Base-by-base conservation (phyloP, 495 filamentous ascomycete genomes). In the Neurospora tetrasperma region DNA sequence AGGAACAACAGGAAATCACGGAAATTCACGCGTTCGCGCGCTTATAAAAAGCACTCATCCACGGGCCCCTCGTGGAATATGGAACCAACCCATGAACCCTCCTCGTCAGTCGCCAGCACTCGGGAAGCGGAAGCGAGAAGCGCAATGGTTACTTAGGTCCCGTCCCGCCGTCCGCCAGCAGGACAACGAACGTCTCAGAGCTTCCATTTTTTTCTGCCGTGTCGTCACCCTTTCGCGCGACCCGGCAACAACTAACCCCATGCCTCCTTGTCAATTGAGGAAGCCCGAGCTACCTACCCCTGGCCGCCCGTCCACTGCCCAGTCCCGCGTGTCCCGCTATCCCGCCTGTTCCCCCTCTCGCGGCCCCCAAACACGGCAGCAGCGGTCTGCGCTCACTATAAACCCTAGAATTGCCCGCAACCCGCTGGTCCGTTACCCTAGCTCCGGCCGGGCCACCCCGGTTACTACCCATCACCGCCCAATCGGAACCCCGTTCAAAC, bases 1-100 rank as follows among this genome's bases (percentile, higher is more conserved):
- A 66, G 54, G 54, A 35, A 66, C 54, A 18, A 66, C 54, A 66
- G 54, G 54, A 35, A 35, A 35, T 18, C 54, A 35, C 54, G 54
- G 54, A 66, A 66, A 66, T 66, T 66, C 54, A 66, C 54, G 54
- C 54, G 54, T 66, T 66, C 7, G 35, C 54, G 54, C 54, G 27
- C 54, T 35, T 35, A 66, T 66, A 66, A 66, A 66, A 66, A 66
- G 54, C 54, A 66, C 54, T 66, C 54, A 66, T 66, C 54, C 54
- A 66, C 35, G 48, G 48, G 27, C 48, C 48, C 31, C 54, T 31
- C 54, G 6, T 31, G 11, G 54, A 59, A 59, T 27, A 59, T 27
- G 48, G 54, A 66, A 66, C 54, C 27, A 66, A 66, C 48, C 48
- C 48, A 59, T 59, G 48, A 59, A 59, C 48, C 48, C 48, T 59